Conservation (phyloP, 1,284 basidiomycete species). For the Thecaphora thlaspeos region DNA sequence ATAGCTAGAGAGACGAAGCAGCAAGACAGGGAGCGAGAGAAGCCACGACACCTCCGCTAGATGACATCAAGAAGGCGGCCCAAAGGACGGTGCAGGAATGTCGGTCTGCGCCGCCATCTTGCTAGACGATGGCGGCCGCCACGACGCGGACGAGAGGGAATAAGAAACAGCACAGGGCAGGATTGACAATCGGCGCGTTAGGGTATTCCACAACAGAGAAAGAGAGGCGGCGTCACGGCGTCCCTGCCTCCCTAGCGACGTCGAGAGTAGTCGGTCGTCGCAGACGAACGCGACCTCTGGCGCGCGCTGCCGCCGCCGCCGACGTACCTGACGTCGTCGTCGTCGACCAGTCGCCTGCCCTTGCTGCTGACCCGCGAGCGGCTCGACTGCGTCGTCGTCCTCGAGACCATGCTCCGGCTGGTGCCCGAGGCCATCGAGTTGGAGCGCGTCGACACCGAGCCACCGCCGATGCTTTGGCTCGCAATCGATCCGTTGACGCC, state of each 20-base stretch:
- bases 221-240: constrained; percentile 1
- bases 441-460: constrained; percentile 23
- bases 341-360: not conserved
- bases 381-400: constrained; percentile 23
- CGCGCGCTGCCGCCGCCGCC: constrained; percentile 4
- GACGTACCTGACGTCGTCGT: constrained; percentile 18
- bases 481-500: constrained; percentile 32
- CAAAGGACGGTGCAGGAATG: no score
- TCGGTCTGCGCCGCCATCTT: no score
- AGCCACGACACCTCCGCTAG: no score
- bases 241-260: constrained; percentile 4
- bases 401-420: constrained; percentile 22
- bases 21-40: no score
- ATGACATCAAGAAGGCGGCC: no score
- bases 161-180: no score
- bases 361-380: constrained; percentile 27
- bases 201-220: not conserved
- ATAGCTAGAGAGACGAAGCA: no score
- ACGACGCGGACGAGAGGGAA: no score
- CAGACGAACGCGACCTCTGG: constrained; percentile 13
- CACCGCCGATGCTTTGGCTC: constrained; percentile 28
- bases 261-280: constrained; percentile 25
- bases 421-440: constrained; percentile 26
- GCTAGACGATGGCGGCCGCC: no score
- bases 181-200: no score